Percentiles rank a stretch among this genome's conserved stretches.
Evolutionary conservation across 768 basidiomycete species (phyloP).

Genomic region (Asterophora parasitica): DNA sequence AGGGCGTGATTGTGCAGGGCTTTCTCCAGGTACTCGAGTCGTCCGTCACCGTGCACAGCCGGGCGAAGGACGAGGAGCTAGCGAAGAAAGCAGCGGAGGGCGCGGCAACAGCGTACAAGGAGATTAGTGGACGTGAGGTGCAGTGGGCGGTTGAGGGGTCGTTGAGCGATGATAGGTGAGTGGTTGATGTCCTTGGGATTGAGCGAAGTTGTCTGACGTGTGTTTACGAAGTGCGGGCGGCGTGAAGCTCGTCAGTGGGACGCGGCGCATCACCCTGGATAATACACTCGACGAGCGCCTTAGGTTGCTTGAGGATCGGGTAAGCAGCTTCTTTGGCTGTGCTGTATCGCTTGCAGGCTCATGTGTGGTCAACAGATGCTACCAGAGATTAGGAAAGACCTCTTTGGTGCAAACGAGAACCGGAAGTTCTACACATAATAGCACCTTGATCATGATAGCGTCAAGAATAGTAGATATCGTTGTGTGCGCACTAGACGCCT

Average conservation of each 20-base stretch:
- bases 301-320: constrained; percentile 84
- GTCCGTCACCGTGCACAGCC: constrained; percentile 58
- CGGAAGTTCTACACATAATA: constrained; percentile 80
- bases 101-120: constrained; percentile 65
- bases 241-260: constrained; percentile 67
- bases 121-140: constrained; percentile 70
- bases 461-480: neutral
- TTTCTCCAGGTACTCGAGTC: constrained; percentile 80
- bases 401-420: constrained; percentile 89
- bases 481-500: too few species aligned
- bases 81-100: constrained; percentile 59
- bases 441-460: neutral
- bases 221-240: constrained; percentile 70
- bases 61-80: constrained; percentile 47
- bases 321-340: constrained; percentile 31
- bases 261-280: constrained; percentile 80
- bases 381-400: constrained; percentile 84
- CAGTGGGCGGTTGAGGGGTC: constrained; percentile 54
- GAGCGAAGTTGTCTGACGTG: neutral
- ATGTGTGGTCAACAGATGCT: constrained; percentile 64
- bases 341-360: neutral
- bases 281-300: constrained; percentile 94
- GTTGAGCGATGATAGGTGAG: constrained; percentile 64
- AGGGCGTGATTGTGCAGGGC: constrained; percentile 82
- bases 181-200: constrained; percentile 19